Conservation (phyloP, 768 basidiomycete genomes). For the Leucocoprinus leucothites region DNA sequence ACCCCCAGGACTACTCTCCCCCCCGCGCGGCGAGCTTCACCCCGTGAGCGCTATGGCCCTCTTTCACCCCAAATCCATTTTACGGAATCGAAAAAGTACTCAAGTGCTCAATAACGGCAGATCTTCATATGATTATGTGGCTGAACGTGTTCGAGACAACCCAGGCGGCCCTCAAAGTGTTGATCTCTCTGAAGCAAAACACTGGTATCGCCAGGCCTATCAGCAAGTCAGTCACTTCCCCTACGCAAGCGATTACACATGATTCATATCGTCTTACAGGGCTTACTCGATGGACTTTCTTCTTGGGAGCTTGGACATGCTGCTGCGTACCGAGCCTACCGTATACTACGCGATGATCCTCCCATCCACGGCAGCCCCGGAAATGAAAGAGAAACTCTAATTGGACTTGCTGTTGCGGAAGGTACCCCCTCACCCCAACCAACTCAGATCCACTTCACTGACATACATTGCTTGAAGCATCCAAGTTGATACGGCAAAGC, state of each 20-base stretch:
- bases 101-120: constrained; percentile 38
- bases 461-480: constrained; percentile 34
- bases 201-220: constrained; percentile 68
- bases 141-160: constrained; percentile 38
- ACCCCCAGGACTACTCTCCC: constrained; percentile 59
- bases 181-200: constrained; percentile 55
- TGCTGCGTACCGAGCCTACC: constrained; percentile 75
- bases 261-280: constrained; percentile 12
- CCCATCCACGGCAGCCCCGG: constrained; percentile 55
- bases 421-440: constrained; percentile 31
- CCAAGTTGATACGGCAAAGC: constrained; percentile 52
- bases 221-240: constrained; percentile 38
- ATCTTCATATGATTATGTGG: constrained; percentile 54
- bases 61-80: constrained; percentile 6
- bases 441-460: neutral
- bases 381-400: constrained; percentile 61
- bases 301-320: constrained; percentile 71
- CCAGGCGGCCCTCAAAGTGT: constrained; percentile 37
- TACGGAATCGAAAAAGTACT: constrained; percentile 16
- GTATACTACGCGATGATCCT: constrained; percentile 60
- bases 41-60: constrained; percentile 40
- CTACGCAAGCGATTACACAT: constrained; percentile 2
- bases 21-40: constrained; percentile 51
- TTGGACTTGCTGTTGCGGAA: constrained; percentile 70
- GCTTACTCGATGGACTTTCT: constrained; percentile 45